Evolutionary conservation across 1,284 basidiomycete species (phyloP).

Genomic region (Moesziomyces antarcticus): DNA sequence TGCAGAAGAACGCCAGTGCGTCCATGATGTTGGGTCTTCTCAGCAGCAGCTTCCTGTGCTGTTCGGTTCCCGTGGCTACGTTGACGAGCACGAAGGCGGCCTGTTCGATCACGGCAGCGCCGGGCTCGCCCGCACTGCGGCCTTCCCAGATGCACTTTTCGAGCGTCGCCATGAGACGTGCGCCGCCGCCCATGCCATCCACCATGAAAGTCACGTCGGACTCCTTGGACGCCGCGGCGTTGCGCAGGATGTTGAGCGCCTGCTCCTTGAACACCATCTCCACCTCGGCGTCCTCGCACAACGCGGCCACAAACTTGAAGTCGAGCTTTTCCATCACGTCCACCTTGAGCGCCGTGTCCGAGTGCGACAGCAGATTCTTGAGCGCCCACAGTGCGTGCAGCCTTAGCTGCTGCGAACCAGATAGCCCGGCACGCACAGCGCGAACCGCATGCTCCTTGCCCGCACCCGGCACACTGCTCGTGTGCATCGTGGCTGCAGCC

Average conservation of each 20-base stretch:
- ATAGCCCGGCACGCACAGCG: constrained; percentile 1
- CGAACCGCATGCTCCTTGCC: neutral
- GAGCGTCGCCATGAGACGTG: constrained; percentile 43
- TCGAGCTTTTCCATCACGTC: constrained; percentile 43
- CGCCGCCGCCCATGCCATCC: constrained; percentile 44
- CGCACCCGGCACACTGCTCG: neutral
- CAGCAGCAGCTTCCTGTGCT: constrained; percentile 40
- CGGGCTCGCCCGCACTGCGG: constrained; percentile 28
- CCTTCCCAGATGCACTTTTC: constrained; percentile 55
- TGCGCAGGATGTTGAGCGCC: constrained; percentile 62
- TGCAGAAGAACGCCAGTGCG: constrained; percentile 52
- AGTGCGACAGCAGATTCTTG: constrained; percentile 60
- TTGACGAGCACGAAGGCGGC: constrained; percentile 60
- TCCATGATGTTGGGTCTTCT: constrained; percentile 56
- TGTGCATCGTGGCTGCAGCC: constrained; percentile 19
- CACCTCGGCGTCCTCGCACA: constrained; percentile 16
- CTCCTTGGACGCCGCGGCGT: constrained; percentile 44
- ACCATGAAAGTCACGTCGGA: constrained; percentile 54
- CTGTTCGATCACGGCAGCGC: constrained; percentile 54
- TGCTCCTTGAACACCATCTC: constrained; percentile 55
- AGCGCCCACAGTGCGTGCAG: constrained; percentile 63
- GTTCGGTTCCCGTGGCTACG: constrained; percentile 56
- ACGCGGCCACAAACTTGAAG: constrained; percentile 23
- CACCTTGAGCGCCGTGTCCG: constrained; percentile 40
- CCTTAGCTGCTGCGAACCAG: constrained; percentile 39